Percentiles rank a stretch among this genome's conserved stretches.
Evolutionary conservation across 768 basidiomycete species (phyloP).

Genomic region (Cytidiella melzeri): DNA sequence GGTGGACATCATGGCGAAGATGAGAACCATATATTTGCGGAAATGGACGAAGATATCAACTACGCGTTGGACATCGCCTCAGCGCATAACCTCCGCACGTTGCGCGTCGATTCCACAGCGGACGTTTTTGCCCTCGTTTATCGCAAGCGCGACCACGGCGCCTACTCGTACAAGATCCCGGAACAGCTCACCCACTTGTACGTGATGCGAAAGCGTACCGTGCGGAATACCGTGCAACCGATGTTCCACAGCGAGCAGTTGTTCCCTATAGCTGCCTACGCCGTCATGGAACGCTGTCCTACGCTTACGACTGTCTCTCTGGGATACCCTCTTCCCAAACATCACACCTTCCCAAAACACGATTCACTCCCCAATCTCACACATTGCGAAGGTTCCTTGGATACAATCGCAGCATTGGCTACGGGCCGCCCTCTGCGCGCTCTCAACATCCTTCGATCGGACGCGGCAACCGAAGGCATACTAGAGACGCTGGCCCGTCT

Average conservation of each 20-base stretch:
- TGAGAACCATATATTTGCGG: constrained; percentile 4
- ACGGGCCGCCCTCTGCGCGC: constrained; percentile 14
- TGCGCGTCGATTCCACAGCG: constrained; percentile 40
- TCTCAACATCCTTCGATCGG: constrained; percentile 17
- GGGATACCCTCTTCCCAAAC: constrained; percentile 10
- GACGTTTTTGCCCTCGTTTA: constrained; percentile 28
- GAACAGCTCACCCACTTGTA: constrained; percentile 18
- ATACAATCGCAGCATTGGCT: constrained; percentile 9
- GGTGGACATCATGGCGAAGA: constrained; percentile 5
- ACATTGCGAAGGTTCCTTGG: constrained; percentile 10
- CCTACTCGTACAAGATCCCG: constrained; percentile 14
- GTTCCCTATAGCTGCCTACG: constrained; percentile 19
- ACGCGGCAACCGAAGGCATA: constrained; percentile 15
- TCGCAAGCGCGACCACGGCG: constrained; percentile 7
- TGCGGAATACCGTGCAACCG: constrained; percentile 7
- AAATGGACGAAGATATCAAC: constrained; percentile 15
- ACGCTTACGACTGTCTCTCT: constrained; percentile 13
- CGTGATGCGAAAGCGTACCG: constrained; percentile 16
- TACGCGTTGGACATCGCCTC: constrained; percentile 28
- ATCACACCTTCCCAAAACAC: constrained; percentile 9
- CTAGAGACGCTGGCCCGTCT: constrained; percentile 15
- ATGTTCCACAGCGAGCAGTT: constrained; percentile 12
- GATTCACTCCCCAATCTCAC: constrained; percentile 11
- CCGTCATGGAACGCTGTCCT: constrained; percentile 14
- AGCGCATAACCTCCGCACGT: constrained; percentile 30